Evolutionary conservation across 2,329 filamentous ascomycete species (phyloP), one percentile per base, ranked within the genome.

Genomic region (Amauroascus verrucosus): DNA sequence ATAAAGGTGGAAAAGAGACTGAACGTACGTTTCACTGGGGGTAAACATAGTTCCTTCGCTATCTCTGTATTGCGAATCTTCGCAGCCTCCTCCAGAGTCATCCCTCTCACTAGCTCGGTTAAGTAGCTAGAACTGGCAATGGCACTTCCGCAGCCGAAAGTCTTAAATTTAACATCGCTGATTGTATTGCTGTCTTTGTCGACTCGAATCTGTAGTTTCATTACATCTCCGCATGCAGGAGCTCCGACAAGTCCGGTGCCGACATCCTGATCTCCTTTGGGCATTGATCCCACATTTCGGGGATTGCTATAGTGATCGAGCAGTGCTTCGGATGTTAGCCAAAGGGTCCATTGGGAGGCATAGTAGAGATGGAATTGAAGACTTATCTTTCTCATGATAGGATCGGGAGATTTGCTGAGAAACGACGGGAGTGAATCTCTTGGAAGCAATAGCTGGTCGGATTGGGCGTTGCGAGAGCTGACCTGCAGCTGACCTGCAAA

Each of bases 61-160:
- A 98, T 98, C 73, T 98, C 90, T 2, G 91, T 95, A 74, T 98
- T 98, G 75, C 88, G 85, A 63, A 98, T 87, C 74, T 86, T 85
- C 52, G 84, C 83, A 32, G 94, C 93, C 69, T 98, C 88, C 63
- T 98, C 93, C 60, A 98, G 73, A 13, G 85, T 95, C 91, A 97
- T 98, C 57, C 93, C 93, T 59, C 88, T 82, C 58, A 98, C 90
- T 56, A 98, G 77, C 72, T 95, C 89, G 7, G 93, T 98, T 64
- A 98, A 74, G 69, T 98, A 98, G 66, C 86, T 93, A 56, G 86
- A 94, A 59, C 86, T 91, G 41, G 93, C 93, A 71, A 98, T 98
- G 60, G 93, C 93, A 28, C 84, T 89, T 53, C 90, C 90, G 69
- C 90, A 96, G 49, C 90, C 90, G 67, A 96, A 96, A 0, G 90